phyloP scores from a whole-genome alignment of 345 rosid species.

The Psidium guajava region DNA sequence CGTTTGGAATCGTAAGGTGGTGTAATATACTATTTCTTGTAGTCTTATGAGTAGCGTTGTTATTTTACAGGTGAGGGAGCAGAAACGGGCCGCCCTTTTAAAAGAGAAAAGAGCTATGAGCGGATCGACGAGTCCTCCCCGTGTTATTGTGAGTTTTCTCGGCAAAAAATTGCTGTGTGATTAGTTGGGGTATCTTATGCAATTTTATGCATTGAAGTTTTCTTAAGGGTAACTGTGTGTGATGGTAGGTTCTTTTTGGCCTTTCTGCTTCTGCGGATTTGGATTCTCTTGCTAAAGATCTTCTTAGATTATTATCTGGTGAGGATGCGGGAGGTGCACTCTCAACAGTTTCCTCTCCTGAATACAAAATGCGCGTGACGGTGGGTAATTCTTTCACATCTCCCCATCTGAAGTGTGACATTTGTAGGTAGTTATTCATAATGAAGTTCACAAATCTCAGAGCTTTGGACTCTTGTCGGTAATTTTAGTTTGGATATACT shows the following conservation, averaged over 20 bases:
- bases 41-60: background rate
- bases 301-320: conserved; percentile 31
- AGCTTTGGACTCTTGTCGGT: background rate
- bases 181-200: background rate
- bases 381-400: conserved; percentile 21
- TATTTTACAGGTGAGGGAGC: conserved; percentile 56
- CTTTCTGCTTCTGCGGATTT: conserved; percentile 55
- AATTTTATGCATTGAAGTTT: background rate
- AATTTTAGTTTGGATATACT: background rate
- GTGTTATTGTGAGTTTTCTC: conserved; percentile 53
- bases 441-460: background rate
- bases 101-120: conserved; percentile 68
- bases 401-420: background rate
- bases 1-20: background rate
- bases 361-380: conserved; percentile 60
- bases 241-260: conserved; percentile 65
- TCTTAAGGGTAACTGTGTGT: background rate
- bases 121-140: conserved; percentile 52
- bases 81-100: conserved; percentile 65
- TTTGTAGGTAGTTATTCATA: background rate
- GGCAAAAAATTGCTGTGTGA: background rate
- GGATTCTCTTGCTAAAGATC: conserved; percentile 49
- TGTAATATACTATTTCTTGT: background rate
- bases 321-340: conserved; percentile 23
- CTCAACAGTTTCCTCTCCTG: conserved; percentile 54